Conservation (phyloP, 257 asterid genomes). For the Cynanchum wilfordii region DNA sequence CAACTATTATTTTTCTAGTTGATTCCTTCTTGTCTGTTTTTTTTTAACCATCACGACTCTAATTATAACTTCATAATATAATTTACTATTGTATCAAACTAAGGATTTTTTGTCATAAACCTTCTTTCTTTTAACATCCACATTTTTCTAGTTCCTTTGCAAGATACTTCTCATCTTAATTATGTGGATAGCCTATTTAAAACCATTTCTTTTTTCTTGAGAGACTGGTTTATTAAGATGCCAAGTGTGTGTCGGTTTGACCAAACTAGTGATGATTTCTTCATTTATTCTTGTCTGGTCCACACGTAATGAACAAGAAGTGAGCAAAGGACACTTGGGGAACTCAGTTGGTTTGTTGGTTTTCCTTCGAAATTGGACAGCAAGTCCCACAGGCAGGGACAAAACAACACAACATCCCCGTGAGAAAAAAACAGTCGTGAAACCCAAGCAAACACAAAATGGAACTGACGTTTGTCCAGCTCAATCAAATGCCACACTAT, state of each 20-base stretch:
- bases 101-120: too few species aligned
- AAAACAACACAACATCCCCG: neutral
- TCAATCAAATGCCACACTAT: neutral
- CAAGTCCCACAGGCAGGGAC: neutral
- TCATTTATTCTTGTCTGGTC: neutral
- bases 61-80: too few species aligned
- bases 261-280: neutral
- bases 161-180: neutral
- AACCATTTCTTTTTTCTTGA: too few species aligned
- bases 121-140: neutral
- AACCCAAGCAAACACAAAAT: neutral
- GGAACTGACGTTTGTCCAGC: neutral
- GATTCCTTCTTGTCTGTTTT: slow-evolving; percentile 2
- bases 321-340: neutral
- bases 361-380: neutral
- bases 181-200: neutral
- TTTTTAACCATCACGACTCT: too few species aligned
- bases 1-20: neutral
- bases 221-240: too few species aligned
- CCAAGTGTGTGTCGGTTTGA: too few species aligned
- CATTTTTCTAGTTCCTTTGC: neutral
- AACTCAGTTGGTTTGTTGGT: neutral
- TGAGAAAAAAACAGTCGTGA: neutral
- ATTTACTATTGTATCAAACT: too few species aligned
- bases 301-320: neutral